Evolutionary conservation across 1,284 basidiomycete genomes (phyloP).

Genomic region (Coriolopsis trogii): DNA sequence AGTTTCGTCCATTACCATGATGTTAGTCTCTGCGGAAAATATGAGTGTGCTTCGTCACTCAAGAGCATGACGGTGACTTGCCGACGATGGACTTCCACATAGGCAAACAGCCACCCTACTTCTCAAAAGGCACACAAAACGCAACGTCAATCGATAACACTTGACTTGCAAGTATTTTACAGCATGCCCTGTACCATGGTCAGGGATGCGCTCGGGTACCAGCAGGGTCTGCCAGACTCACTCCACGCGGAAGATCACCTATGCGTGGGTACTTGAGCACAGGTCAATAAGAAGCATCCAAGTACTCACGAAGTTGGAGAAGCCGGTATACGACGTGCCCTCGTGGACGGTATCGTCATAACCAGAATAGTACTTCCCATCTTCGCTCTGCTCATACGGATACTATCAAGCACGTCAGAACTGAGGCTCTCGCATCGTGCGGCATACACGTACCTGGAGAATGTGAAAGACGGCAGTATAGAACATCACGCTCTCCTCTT

Average conservation of each 20-base stretch:
- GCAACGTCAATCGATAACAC: background rate
- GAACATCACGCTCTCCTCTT: slow-evolving; percentile 58
- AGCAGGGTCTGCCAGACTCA: slow-evolving; percentile 82
- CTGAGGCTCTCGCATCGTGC: no score
- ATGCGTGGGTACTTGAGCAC: background rate
- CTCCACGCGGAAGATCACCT: slow-evolving; percentile 80
- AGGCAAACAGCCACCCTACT: slow-evolving; percentile 79
- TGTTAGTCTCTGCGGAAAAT: slow-evolving; percentile 60
- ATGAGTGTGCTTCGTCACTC: background rate
- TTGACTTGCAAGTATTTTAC: slow-evolving; percentile 66
- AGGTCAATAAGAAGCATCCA: no score
- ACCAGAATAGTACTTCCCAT: slow-evolving; percentile 76
- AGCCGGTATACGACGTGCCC: slow-evolving; percentile 78
- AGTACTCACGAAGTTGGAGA: slow-evolving; percentile 76
- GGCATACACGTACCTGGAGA: slow-evolving; percentile 49
- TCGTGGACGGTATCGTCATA: slow-evolving; percentile 68
- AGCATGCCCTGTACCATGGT: slow-evolving; percentile 82
- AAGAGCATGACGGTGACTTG: slow-evolving; percentile 30
- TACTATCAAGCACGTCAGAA: slow-evolving; percentile 49
- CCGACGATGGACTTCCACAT: slow-evolving; percentile 92
- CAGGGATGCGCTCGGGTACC: slow-evolving; percentile 72
- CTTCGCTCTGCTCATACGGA: slow-evolving; percentile 78
- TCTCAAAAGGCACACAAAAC: background rate
- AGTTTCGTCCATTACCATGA: slow-evolving; percentile 50
- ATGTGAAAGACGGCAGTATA: slow-evolving; percentile 73